These are phyloP conservation scores for Proliferodiscus dingleyae DNA, from an alignment of 2,329 filamentous ascomycete genomes.

Conservation along the genomic window DNA sequence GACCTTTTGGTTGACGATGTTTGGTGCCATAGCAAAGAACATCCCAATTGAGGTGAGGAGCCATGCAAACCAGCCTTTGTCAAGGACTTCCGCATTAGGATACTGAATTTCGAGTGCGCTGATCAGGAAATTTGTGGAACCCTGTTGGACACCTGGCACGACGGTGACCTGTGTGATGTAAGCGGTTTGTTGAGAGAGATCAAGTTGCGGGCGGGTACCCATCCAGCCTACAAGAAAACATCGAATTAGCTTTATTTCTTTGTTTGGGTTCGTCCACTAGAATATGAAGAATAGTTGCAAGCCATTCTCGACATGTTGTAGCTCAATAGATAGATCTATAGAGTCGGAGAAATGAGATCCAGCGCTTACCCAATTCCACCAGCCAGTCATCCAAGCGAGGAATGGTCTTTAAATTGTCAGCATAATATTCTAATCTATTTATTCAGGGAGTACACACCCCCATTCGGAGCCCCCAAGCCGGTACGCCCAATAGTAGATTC, in stretches of 20 bases:
- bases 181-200: too few relatives aligned
- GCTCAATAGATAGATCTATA: too few relatives aligned
- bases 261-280: too few relatives aligned
- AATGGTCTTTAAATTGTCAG: conserved; percentile 26
- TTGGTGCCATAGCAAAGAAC: conserved; percentile 35
- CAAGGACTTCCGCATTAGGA: conserved; percentile 30
- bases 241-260: neutral
- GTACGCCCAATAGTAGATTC: conserved; percentile 38
- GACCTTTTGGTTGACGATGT: conserved; percentile 32
- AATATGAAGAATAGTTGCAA: too few relatives aligned
- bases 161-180: conserved; percentile 22
- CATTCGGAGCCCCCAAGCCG: conserved; percentile 33
- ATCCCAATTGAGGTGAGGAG: conserved; percentile 34
- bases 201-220: conserved; percentile 5
- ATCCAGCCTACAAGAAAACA: conserved; percentile 2
- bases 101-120: conserved; percentile 36
- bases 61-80: conserved; percentile 36
- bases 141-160: conserved; percentile 38
- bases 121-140: conserved; percentile 37
- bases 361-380: conserved; percentile 35
- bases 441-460: conserved; percentile 22
- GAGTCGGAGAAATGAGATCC: neutral
- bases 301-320: too few relatives aligned
- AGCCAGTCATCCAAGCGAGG: conserved; percentile 37
- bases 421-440: neutral